A percentile compares a stretch with the other conserved stretches of the same genome.
These are phyloP conservation scores for Colletotrichum truncatum DNA, from an alignment of 2,329 filamentous ascomycete genomes.

Conservation along the genomic window DNA sequence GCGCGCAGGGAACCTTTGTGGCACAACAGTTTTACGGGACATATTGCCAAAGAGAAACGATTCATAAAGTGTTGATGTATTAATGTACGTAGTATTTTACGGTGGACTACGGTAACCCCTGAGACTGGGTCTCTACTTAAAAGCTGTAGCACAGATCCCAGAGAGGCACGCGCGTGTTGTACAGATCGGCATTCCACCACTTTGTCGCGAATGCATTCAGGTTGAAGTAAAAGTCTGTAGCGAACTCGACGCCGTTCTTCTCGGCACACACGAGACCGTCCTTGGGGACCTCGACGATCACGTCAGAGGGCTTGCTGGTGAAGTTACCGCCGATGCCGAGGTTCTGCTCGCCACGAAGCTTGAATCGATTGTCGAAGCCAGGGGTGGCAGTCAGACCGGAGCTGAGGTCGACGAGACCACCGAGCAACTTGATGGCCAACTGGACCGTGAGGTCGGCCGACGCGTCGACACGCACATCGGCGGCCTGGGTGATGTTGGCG, in stretches of 20 bases:
- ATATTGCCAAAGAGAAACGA: too few relatives aligned
- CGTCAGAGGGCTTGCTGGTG: neutral
- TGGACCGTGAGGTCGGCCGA: slow-evolving; percentile 48
- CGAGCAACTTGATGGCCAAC: slow-evolving; percentile 45
- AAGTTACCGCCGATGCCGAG: slow-evolving; percentile 28
- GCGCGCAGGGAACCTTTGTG: too few relatives aligned
- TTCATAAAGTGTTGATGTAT: neutral
- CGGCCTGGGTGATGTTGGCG: slow-evolving; percentile 43
- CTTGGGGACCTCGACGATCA: slow-evolving; percentile 28
- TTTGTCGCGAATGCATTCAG: slow-evolving; percentile 37
- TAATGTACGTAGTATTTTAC: too few relatives aligned
- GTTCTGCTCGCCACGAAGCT: slow-evolving; percentile 37
- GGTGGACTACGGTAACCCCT: too few relatives aligned
- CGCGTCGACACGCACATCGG: slow-evolving; percentile 42
- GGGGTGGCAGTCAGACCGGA: slow-evolving; percentile 47
- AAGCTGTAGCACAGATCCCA: slow-evolving; percentile 30
- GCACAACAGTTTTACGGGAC: too few relatives aligned
- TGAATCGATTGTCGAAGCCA: slow-evolving; percentile 46
- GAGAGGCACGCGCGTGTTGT: slow-evolving; percentile 28
- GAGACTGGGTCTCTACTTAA: neutral
- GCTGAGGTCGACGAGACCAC: slow-evolving; percentile 45
- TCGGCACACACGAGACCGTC: slow-evolving; percentile 34
- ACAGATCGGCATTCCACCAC: slow-evolving; percentile 36
- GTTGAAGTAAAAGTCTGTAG: slow-evolving; percentile 38
- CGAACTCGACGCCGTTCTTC: slow-evolving; percentile 34